Evolutionary conservation across 352 stramenopile species (phyloP).

Genomic region (Pythium aquatile): DNA sequence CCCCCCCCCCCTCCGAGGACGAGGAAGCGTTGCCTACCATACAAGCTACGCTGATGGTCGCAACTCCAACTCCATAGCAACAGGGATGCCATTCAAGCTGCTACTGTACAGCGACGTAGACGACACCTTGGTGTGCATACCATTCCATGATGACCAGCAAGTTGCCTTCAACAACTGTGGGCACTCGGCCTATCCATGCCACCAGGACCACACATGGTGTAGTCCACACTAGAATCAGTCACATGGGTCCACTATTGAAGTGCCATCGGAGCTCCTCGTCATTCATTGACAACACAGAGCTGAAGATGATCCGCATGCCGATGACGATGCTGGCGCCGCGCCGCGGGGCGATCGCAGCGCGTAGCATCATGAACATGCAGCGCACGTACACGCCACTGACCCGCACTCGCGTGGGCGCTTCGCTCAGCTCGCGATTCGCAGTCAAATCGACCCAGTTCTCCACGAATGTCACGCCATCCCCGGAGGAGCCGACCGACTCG

Average conservation of each 20-base stretch:
- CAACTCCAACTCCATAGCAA: no score
- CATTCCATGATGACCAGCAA: not conserved
- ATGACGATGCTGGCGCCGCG: slow-evolving; percentile 9
- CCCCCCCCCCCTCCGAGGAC: no score
- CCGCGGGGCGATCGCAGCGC: not conserved
- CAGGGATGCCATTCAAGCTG: no score
- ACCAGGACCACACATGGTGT: not conserved
- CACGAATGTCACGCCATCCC: slow-evolving; percentile 11
- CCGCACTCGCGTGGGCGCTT: not conserved
- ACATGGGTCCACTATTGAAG: not conserved
- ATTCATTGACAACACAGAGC: not conserved
- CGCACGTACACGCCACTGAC: not conserved
- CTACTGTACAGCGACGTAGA: not conserved
- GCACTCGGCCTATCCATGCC: not conserved
- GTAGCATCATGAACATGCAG: slow-evolving; percentile 3
- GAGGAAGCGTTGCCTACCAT: no score
- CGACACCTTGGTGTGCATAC: not conserved
- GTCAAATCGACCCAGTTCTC: slow-evolving; percentile 15
- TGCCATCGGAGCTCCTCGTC: not conserved
- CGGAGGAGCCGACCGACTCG: not conserved
- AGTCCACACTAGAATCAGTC: not conserved
- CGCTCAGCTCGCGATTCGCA: not conserved
- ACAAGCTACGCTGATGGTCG: no score
- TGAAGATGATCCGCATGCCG: not conserved
- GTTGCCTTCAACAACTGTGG: not conserved